Evolutionary conservation across 1,284 basidiomycete genomes (phyloP).

Genomic region (Cutaneotrichosporon sp.): DNA sequence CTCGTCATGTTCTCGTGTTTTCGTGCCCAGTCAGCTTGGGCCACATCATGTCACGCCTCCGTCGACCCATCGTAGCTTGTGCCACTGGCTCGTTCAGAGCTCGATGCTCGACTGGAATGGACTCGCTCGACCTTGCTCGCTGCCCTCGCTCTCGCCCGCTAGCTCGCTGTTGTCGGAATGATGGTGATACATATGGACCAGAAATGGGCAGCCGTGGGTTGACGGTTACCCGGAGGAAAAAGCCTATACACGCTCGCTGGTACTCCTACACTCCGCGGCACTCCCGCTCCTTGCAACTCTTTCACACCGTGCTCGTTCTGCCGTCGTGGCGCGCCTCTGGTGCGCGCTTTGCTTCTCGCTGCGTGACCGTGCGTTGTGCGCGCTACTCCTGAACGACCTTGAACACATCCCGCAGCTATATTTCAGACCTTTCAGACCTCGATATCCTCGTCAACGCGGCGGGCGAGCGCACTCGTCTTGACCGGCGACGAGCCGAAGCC

Average conservation of each 20-base stretch:
- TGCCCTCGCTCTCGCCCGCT: not conserved
- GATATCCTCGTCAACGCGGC: conserved; percentile 39
- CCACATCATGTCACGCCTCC: no score
- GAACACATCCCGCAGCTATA: no score
- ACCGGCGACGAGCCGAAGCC: conserved; percentile 42
- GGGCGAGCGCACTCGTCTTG: conserved; percentile 43
- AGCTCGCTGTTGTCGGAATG: not conserved
- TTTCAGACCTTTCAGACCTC: conserved; percentile 13
- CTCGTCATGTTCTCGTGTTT: no score
- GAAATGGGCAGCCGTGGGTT: not conserved
- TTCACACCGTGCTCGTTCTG: not conserved
- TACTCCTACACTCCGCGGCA: not conserved
- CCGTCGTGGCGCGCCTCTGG: not conserved
- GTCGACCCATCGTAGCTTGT: no score
- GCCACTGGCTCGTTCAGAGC: no score
- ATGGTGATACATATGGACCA: conserved; percentile 5
- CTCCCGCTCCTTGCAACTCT: not conserved
- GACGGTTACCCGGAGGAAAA: not conserved
- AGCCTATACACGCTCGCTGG: conserved; percentile 4
- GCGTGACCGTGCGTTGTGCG: not conserved
- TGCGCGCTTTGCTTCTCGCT: not conserved
- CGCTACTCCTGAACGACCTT: not conserved
- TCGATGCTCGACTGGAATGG: no score
- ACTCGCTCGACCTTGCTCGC: no score
- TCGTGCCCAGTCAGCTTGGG: no score